Base-by-base conservation (phyloP, 371 early-diverging fungal genomes). In the Syncephalastrum sp. region DNA sequence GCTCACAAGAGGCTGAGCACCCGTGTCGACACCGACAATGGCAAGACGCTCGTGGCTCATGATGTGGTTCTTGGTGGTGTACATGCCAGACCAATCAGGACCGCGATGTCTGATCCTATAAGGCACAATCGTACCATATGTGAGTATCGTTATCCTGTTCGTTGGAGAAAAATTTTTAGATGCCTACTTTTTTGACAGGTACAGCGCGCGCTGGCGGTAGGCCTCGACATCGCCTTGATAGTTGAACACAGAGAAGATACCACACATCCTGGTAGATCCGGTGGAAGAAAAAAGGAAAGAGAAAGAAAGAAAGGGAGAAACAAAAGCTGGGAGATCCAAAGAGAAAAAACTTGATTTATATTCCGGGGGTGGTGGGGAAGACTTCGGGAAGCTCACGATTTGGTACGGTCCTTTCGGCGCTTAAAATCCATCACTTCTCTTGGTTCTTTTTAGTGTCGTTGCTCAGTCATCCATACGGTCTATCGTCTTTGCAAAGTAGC, bases 41-140 rank as follows among this genome's bases (percentile, higher is more conserved):
- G 98, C 96, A 56, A 98, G 74, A 74, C 98, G 93, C 75, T 98
- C 98, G 69, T 98, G 98, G 78, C 91, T 89, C 45, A 98, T 70
- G 59, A 96, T 90, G 81, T 87, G 83, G 83, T 92, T 89, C 56
- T 84, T 88, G 29, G 74, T 69, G 43, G 89, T 79, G 33, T 81
- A 77, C 77, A 90, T 89, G 42, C 98, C 98, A 72, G 88, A 90
- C 95, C 96, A 95, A 79, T 98, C 97, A 33, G 98, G 98, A 43
- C 98, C 98, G 69, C 98, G 92, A 69, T 98, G 98, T 62, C 98
- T 85, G 46, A 98, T 75, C 54, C 75, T 73, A 57, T 54, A 42
- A 14, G 45, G 27, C 25, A 57, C 23, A 16, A 47, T 38, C 1
- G 5, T 44, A 50, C 27, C 38, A 21, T 48, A 13, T 4, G 19